Conservation (phyloP, 805 yeast genomes). For the Candida sonorensis region DNA sequence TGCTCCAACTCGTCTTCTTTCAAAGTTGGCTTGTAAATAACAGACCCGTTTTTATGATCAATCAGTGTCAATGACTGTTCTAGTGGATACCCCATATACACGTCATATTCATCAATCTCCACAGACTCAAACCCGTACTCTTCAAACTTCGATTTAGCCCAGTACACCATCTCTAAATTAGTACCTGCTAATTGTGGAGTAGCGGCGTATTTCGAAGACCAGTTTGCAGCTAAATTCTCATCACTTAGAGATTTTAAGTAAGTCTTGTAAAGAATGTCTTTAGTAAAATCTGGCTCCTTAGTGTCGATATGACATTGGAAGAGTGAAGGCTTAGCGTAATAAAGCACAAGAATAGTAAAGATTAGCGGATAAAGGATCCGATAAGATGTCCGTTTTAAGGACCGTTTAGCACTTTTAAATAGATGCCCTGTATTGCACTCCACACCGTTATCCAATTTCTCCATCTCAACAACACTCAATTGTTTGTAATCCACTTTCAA, state of each 20-base stretch:
- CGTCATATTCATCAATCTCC: constrained; percentile 49
- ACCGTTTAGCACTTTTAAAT: too few relatives aligned
- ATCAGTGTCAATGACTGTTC: constrained; percentile 45
- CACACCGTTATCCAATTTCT: too few relatives aligned
- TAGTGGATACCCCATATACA: constrained; percentile 58
- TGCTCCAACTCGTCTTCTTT: constrained; percentile 40
- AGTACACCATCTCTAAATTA: constrained; percentile 41
- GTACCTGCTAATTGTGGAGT: constrained; percentile 57
- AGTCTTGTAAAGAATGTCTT: constrained; percentile 2
- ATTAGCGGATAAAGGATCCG: too few relatives aligned
- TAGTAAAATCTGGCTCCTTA: constrained; percentile 1
- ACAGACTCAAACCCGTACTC: constrained; percentile 50
- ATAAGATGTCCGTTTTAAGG: too few relatives aligned
- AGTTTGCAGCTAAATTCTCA: constrained; percentile 39
- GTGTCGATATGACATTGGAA: too few relatives aligned
- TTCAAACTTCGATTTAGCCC: constrained; percentile 50
- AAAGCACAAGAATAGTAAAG: too few relatives aligned
- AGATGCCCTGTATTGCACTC: too few relatives aligned
- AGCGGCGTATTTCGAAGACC: constrained; percentile 47
- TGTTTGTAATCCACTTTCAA: too few relatives aligned
- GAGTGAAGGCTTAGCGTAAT: too few relatives aligned
- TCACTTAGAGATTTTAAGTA: constrained; percentile 21
- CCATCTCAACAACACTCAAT: too few relatives aligned
- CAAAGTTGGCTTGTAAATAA: constrained; percentile 47
- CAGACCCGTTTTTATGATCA: constrained; percentile 7